Percentiles rank a stretch among this genome's conserved stretches.
These are phyloP conservation scores for Bruguiera gymnorhiza DNA, from an alignment of 345 rosid species.

Conservation along the genomic window DNA sequence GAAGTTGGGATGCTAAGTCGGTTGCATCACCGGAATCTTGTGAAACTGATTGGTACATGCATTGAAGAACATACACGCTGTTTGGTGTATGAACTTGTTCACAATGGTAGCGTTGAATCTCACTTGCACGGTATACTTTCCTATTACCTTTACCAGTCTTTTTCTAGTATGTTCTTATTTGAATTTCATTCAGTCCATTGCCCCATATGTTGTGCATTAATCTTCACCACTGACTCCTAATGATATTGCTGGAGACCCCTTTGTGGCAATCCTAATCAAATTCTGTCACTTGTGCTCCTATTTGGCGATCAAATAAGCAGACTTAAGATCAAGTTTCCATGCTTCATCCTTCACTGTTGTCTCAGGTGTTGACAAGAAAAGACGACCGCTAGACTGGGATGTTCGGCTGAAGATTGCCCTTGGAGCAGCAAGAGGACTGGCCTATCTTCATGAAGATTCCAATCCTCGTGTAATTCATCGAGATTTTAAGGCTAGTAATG, in stretches of 20 bases:
- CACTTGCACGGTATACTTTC: slow-evolving; percentile 83
- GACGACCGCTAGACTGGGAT: slow-evolving; percentile 94
- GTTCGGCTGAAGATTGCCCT: slow-evolving; percentile 92
- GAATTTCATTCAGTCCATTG: not conserved
- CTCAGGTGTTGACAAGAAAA: slow-evolving; percentile 53
- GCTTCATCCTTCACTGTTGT: slow-evolving; percentile 9
- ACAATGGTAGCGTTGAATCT: slow-evolving; percentile 95
- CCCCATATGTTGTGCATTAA: too few relatives aligned
- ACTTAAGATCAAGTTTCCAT: slow-evolving; percentile 3
- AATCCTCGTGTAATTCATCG: slow-evolving; percentile 97
- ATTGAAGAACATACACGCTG: slow-evolving; percentile 83
- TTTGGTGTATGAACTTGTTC: slow-evolving; percentile 89
- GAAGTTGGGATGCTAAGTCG: slow-evolving; percentile 99
- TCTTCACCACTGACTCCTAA: not conserved
- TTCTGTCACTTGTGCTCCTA: not conserved
- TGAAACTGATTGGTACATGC: slow-evolving; percentile 91
- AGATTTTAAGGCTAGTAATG: slow-evolving; percentile 97
- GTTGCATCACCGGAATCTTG: slow-evolving; percentile 98
- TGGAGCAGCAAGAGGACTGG: slow-evolving; percentile 97
- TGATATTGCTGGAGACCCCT: not conserved
- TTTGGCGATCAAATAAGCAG: not conserved
- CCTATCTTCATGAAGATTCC: slow-evolving; percentile 99
- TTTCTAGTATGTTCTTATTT: not conserved
- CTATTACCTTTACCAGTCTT: not conserved
- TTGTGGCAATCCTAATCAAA: not conserved